These are phyloP conservation scores for Blepharisma stoltei DNA, from an alignment of 73 alveolate species.

Conservation along the genomic window DNA sequence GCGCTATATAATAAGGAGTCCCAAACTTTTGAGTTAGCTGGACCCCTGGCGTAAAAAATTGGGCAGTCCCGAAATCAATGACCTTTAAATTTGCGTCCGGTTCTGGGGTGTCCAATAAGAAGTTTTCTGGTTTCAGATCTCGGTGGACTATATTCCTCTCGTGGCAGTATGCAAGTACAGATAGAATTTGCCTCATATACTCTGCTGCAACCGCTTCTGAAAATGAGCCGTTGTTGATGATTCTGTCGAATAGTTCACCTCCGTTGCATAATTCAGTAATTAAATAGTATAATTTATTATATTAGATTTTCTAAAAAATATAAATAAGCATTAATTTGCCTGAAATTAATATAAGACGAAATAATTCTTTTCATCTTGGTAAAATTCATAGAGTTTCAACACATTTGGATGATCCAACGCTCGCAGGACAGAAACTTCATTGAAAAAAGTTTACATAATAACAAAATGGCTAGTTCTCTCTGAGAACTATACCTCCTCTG, in stretches of 20 bases:
- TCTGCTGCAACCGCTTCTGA: constrained; percentile 72
- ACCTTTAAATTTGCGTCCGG: constrained; percentile 45
- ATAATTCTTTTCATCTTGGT: constrained; percentile 37
- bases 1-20: constrained; percentile 73
- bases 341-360: too few relatives aligned
- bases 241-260: constrained; percentile 78
- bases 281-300: too few relatives aligned
- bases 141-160: constrained; percentile 79
- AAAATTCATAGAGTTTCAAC: constrained; percentile 49
- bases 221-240: constrained; percentile 54
- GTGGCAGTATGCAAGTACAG: constrained; percentile 82
- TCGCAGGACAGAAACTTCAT: constrained; percentile 48
- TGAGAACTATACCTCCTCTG: too few relatives aligned
- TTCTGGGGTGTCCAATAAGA: constrained; percentile 59
- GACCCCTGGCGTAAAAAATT: constrained; percentile 36
- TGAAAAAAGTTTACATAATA: too few relatives aligned
- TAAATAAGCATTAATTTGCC: too few relatives aligned
- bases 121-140: constrained; percentile 87
- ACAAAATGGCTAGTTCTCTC: too few relatives aligned
- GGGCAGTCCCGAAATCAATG: constrained; percentile 58
- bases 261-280: constrained; percentile 66
- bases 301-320: too few relatives aligned
- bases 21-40: constrained; percentile 41
- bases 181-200: constrained; percentile 65
- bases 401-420: constrained; percentile 55